phyloP scores from a whole-genome alignment of 768 basidiomycete species.

The Rhodotorula sphaerocarpa region DNA sequence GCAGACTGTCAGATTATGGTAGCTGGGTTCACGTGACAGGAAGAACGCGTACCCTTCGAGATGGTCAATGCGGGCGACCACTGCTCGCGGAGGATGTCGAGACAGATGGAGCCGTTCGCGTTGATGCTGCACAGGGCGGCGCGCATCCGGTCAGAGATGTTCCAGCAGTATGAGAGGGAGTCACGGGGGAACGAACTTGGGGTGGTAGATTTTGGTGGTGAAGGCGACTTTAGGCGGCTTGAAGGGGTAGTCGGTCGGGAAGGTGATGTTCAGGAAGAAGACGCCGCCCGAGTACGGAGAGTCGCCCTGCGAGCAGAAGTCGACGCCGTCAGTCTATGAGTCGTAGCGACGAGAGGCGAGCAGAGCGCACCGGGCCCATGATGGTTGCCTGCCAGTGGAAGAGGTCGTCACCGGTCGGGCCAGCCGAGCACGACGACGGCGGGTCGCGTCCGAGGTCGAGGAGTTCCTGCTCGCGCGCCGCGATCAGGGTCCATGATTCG shows the following conservation, averaged over 20 bases:
- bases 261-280: conserved; percentile 90
- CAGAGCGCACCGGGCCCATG: conserved; percentile 86
- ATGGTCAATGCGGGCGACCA: conserved; percentile 99
- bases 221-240: conserved; percentile 99
- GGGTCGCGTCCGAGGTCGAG: conserved; percentile 98
- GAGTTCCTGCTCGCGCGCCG: conserved; percentile 63
- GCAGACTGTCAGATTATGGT: too few species aligned
- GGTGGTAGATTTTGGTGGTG: conserved; percentile 99
- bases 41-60: conserved; percentile 93
- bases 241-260: conserved; percentile 98
- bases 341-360: too few species aligned
- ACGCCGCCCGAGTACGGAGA: conserved; percentile 98
- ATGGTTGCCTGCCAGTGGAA: conserved; percentile 82
- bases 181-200: conserved; percentile 50
- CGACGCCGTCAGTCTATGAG: too few species aligned
- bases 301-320: conserved; percentile 61
- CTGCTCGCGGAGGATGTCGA: conserved; percentile 96
- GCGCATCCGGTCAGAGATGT: not conserved
- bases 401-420: conserved; percentile 94
- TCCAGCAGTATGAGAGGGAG: too few species aligned
- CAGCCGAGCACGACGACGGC: conserved; percentile 97
- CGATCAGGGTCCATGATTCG: too few species aligned
- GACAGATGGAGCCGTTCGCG: conserved; percentile 95
- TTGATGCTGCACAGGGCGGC: conserved; percentile 61
- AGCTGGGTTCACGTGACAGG: too few species aligned